Base-by-base conservation (phyloP, 2,329 filamentous ascomycete species). In the Pseudocercospora cruenta region DNA sequence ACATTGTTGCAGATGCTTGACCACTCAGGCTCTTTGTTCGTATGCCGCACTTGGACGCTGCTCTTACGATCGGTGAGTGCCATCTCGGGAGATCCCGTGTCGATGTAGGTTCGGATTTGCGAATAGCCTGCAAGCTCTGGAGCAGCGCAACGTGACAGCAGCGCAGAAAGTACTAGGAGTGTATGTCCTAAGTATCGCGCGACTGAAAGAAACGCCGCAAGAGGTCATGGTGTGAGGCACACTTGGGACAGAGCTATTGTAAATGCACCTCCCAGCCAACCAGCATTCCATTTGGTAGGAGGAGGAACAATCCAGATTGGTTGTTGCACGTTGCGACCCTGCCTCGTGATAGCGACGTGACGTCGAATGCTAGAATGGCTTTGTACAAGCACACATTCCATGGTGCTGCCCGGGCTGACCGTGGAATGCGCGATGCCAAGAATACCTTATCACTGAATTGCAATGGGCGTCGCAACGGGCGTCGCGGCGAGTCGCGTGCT, bases 1-100 rank as follows among this genome's bases (percentile, higher is more conserved):
- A 89, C 82, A 76, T 86, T 85, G 78, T 85, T 85, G 78, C 83
- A 84, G 66, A 86, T 81, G 75, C 88, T 86, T 71, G 84, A 82
- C 80, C 84, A 84, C 64, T 84, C 82, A 73, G 79, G 77, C 67
- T 81, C 81, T 83, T 85, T 86, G 79, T 84, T 80, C 75, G 78
- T 77, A 70, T 82, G 71, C 77, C 81, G 81, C 74, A 82, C 80
- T 65, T 78, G 74, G 77, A 62, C 67, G 58, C 67, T 68, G 54
- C 64, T 65, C 39, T 67, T 64, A 58, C 64, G 69, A 57, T 64
- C 62, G 22, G 70, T 33, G 28, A 72, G 43, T 54, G 72, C 69
- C 73, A 75, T 75, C 24, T 53, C 51, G 33, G 51, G 33, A 58
- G 45, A 8, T 59, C 39, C 39, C 16, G 33, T 61, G 54, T 26